phyloP scores from a whole-genome alignment of 2,329 filamentous ascomycete genomes.

The Penicillium brasilianum region DNA sequence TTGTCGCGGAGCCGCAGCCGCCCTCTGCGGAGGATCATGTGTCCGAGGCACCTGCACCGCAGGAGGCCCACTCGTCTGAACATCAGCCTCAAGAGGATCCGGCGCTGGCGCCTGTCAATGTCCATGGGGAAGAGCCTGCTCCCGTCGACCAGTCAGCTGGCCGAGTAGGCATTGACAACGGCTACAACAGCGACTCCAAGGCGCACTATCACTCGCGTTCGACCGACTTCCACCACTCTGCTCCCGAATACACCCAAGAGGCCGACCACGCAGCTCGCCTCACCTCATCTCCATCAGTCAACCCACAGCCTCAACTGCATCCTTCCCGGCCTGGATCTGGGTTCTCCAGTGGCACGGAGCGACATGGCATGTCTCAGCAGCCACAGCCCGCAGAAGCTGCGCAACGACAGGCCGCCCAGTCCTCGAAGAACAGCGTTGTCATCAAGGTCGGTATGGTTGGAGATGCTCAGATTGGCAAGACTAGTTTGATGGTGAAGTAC shows the following conservation, averaged over 20 bases:
- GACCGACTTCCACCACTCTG: constrained; percentile 36
- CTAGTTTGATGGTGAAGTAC: constrained; percentile 99
- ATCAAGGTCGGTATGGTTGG: constrained; percentile 99
- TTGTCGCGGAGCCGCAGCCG: constrained; percentile 30
- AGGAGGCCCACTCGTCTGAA: constrained; percentile 16
- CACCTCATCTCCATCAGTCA: constrained; percentile 47
- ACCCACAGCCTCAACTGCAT: constrained; percentile 46
- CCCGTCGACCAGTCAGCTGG: constrained; percentile 45
- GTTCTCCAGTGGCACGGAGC: constrained; percentile 51
- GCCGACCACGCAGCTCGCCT: constrained; percentile 51
- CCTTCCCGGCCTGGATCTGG: constrained; percentile 56
- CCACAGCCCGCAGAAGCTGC: constrained; percentile 54
- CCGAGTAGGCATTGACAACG: constrained; percentile 38
- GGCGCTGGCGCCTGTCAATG: constrained; percentile 30
- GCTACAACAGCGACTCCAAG: constrained; percentile 51
- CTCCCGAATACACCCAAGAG: constrained; percentile 52
- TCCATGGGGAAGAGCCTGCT: constrained; percentile 36
- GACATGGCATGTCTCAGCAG: constrained; percentile 53
- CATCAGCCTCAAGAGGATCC: constrained; percentile 31
- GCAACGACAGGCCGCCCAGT: constrained; percentile 48
- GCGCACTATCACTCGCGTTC: constrained; percentile 57
- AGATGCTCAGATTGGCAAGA: constrained; percentile 98
- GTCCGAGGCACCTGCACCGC: constrained; percentile 16
- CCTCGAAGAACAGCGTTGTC: constrained; percentile 71
- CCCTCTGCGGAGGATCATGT: constrained; percentile 18